Percentiles rank a stretch among this genome's conserved stretches.
Conservation (phyloP, 805 yeast species). For the Yamadazyma akitaensis region DNA sequence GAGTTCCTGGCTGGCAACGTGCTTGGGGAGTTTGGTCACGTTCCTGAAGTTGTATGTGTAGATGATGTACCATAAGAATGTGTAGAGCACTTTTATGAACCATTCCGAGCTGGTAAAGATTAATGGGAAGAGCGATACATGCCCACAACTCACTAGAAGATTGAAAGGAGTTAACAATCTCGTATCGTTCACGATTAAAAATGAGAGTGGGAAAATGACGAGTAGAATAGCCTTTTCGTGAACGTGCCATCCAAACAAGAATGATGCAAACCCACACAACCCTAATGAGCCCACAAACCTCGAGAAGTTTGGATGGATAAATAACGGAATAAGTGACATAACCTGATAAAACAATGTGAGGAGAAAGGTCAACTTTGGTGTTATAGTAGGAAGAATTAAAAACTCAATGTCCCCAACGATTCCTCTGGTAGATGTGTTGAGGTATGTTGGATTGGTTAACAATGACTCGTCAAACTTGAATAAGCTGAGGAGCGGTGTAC, state of each 20-base stretch:
- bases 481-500: constrained; percentile 25
- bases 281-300: constrained; percentile 83
- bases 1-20: constrained; percentile 17
- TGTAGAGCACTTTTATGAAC: constrained; percentile 69
- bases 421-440: constrained; percentile 64
- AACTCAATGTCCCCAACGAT: constrained; percentile 89
- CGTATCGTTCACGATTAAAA: constrained; percentile 67
- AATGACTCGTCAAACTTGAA: constrained; percentile 46
- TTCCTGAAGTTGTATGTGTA: constrained; percentile 71
- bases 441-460: constrained; percentile 28
- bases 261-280: constrained; percentile 86
- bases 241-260: constrained; percentile 97
- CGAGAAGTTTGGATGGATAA: constrained; percentile 65
- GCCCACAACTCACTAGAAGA: constrained; percentile 73
- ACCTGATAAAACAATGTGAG: constrained; percentile 83
- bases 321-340: constrained; percentile 69
- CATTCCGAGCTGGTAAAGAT: constrained; percentile 78
- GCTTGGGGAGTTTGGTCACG: constrained; percentile 57
- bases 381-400: constrained; percentile 72
- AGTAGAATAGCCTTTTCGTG: constrained; percentile 96
- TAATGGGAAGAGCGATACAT: constrained; percentile 84
- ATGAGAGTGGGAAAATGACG: constrained; percentile 82
- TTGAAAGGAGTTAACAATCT: constrained; percentile 70
- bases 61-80: constrained; percentile 81
- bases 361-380: constrained; percentile 73